Conservation (phyloP, 257 asterid genomes). For the Marsdenia floribunda region DNA sequence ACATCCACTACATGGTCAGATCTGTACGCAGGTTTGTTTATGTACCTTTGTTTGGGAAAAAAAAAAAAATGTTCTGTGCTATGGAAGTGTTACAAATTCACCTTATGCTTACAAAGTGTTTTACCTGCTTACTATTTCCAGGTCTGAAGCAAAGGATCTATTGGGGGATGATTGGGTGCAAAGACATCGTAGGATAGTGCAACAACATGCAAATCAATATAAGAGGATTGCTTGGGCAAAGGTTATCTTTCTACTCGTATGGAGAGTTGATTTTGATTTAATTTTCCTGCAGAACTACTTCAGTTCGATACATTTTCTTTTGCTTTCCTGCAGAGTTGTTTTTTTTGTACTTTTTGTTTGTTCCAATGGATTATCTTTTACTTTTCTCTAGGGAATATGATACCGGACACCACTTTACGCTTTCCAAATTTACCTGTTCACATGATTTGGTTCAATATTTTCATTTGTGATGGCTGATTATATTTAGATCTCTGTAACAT, state of each 20-base stretch:
- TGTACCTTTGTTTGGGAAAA: slow-evolving; percentile 3
- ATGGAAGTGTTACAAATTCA: slow-evolving; percentile 6
- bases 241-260: slow-evolving; percentile 34
- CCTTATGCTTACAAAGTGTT: slow-evolving; percentile 9
- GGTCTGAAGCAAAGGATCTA: slow-evolving; percentile 98
- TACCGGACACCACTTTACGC: not conserved
- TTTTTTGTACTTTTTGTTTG: not conserved
- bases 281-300: not conserved
- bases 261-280: not conserved
- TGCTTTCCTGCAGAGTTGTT: not conserved
- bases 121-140: slow-evolving; percentile 30
- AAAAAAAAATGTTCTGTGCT: not conserved
- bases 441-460: not conserved
- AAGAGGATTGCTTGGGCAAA: slow-evolving; percentile 96
- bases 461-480: not conserved
- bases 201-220: slow-evolving; percentile 95
- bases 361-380: not conserved
- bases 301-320: not conserved
- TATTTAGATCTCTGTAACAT: not conserved
- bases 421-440: not conserved
- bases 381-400: not conserved
- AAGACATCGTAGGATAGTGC: slow-evolving; percentile 91
- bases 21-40: slow-evolving; percentile 82
- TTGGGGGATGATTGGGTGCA: slow-evolving; percentile 99
- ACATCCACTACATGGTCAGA: slow-evolving; percentile 99